Evolutionary conservation across 169 alveolate genomes (phyloP).

Genomic region (Eimeria zaria): DNA sequence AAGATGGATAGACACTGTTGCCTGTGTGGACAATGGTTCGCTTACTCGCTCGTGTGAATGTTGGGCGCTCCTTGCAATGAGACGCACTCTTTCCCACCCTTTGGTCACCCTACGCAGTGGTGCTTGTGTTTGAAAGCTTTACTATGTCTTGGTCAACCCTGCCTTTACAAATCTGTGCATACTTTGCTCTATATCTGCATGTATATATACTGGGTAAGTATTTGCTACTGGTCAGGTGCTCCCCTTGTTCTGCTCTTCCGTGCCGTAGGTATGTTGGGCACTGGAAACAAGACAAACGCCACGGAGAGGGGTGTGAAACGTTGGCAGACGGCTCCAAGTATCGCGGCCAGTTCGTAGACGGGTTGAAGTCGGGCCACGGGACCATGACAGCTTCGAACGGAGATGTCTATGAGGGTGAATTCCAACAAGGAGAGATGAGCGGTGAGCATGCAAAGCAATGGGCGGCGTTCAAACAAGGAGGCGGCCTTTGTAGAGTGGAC

Average conservation of each 20-base stretch:
- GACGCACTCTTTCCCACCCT: not conserved
- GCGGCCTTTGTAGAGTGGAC: not conserved
- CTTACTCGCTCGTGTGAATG: not conserved
- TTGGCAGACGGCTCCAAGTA: conserved; percentile 88
- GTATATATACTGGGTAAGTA: not conserved
- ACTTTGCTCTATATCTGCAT: not conserved
- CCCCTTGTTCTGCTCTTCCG: not conserved
- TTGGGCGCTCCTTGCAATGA: not conserved
- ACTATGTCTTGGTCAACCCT: not conserved
- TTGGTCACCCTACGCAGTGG: not conserved
- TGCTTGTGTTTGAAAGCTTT: not conserved
- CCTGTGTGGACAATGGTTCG: not conserved
- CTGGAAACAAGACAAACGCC: conserved; percentile 90
- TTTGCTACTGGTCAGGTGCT: not conserved
- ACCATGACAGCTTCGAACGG: conserved; percentile 90
- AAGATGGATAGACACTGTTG: not conserved
- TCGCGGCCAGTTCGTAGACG: conserved; percentile 90
- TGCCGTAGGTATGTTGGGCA: conserved; percentile 87
- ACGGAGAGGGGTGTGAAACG: conserved; percentile 89
- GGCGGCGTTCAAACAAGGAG: not conserved
- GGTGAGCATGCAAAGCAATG: conserved; percentile 85
- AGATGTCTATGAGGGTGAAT: conserved; percentile 89
- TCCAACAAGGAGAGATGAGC: conserved; percentile 90
- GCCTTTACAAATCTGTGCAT: not conserved
- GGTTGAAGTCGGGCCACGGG: conserved; percentile 91